Base-by-base conservation (phyloP, 768 basidiomycete species). In the Boletus rubropictus region DNA sequence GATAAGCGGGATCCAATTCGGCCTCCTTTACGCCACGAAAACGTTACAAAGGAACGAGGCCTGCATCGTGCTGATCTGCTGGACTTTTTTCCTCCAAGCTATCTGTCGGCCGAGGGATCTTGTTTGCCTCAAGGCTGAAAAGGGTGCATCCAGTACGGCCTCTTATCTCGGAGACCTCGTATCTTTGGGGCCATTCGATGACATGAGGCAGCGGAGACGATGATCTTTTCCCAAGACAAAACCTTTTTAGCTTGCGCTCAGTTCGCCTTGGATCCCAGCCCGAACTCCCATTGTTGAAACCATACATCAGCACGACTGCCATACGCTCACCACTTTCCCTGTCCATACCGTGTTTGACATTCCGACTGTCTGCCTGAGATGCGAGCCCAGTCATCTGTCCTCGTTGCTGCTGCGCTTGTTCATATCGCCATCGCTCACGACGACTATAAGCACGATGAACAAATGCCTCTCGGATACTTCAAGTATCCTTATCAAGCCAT, bases 391-490 rank as follows among this genome's bases (percentile, higher is more conserved):
- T 41, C 50, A 24, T 40, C 59, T 45, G 29, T 62, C 37, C 48
- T 69, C 17, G 46, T 70, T 20, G 44, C 61, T 22, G 32, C 66
- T 39, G 42, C 63, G 31, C 38, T 67, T 46, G 55, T 56, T 24
- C 55, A 53, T 25, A 48, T 60, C 31, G 68, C 59, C 21, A 56
- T 62, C 42, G 72, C 58, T 7, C 71, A 74, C 48, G 62, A 69
- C 28, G 63, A 65, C 37, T 69, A 77, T 58, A 62, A 65, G 42
- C 71, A 78, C 37, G 65, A 66, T 18, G 68, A 74, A 15, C 84
- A 87, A 60, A 70, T 82, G 54, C 84, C 85, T 35, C 61, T 84
- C 35, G 82, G 76, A 53, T 86, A 84, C 57, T 73, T 82, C 53
- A 78, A 76, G 39, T 86, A 74, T 55, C 86, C 85, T 10, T 77